Evolutionary conservation across 352 stramenopile genomes (phyloP), one percentile per base, ranked within the genome.

Genomic region (Phytophthora lateralis): DNA sequence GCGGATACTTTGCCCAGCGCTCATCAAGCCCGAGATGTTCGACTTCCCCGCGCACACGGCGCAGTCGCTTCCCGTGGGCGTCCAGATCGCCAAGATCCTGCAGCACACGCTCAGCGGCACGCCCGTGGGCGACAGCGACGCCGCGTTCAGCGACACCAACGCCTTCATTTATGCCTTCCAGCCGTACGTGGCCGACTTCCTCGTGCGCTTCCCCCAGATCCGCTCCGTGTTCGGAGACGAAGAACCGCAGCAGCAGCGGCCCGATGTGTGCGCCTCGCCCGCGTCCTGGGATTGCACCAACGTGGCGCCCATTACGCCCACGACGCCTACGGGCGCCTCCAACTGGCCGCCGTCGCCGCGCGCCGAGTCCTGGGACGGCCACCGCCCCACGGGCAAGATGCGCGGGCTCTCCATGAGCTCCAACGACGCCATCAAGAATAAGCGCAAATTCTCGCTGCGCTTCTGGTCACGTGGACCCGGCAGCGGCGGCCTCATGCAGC

Each of bases 21-120:
- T 95, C 29, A 76, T 95, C 70, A 95, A 95, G 69, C 86, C 86
- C 14, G 82, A 93, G 57, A 69, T 89, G 43, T 85, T 95, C 30
- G 86, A 86, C 46, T 95, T 92, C 55, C 57, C 75, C 32, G 65
- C 73, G 2, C 84, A 93, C 55, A 80, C 74, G 9, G 41, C 70
- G 21, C 61, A 67, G 50, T 86, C 86, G 5, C 69, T 89, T 1
- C 72, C 75, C 4, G 62, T 73, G 20, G 80, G 76, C 51, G 78
- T 93, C 34, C 83, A 92, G 66, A 78, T 95, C 55, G 84, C 86
- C 64, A 93, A 92, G 71, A 71, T 95, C 42, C 63, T 95, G 20
- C 86, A 95, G 63, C 73, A 82, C 69, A 89, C 86, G 10, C 69
- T 95, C 32, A 85, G 73, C 24, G 83, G 83, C 29, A 85, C 78